phyloP scores from a whole-genome alignment of 805 yeast genomes.

The Sugiyamaella americana region DNA sequence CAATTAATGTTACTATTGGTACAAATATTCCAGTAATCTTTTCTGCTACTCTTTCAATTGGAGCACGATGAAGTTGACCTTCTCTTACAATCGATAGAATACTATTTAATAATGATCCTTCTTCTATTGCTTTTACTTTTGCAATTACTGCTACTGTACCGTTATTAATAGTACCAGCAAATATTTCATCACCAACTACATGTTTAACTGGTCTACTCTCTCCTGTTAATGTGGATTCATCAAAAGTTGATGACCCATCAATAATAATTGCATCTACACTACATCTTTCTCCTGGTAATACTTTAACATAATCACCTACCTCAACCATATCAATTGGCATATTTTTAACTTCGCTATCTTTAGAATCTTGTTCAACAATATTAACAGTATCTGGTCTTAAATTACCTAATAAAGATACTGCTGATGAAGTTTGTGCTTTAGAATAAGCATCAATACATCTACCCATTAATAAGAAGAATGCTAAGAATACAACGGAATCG shows the following conservation, averaged over 20 bases:
- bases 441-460: slow-evolving; percentile 61
- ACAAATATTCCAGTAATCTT: slow-evolving; percentile 64
- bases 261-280: slow-evolving; percentile 79
- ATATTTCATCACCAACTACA: slow-evolving; percentile 56
- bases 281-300: slow-evolving; percentile 35
- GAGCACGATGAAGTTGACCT: slow-evolving; percentile 68
- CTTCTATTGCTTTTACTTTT: slow-evolving; percentile 51
- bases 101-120: slow-evolving; percentile 62
- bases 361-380: slow-evolving; percentile 30
- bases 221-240: slow-evolving; percentile 46
- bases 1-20: slow-evolving; percentile 56
- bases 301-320: slow-evolving; percentile 72
- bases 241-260: slow-evolving; percentile 55
- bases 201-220: slow-evolving; percentile 43
- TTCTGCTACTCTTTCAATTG: slow-evolving; percentile 68
- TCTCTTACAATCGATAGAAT: slow-evolving; percentile 64
- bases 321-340: slow-evolving; percentile 46
- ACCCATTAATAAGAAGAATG: slow-evolving; percentile 67
- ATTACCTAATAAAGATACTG: slow-evolving; percentile 48
- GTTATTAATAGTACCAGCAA: slow-evolving; percentile 64
- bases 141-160: slow-evolving; percentile 53
- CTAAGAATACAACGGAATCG: slow-evolving; percentile 71
- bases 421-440: slow-evolving; percentile 60
- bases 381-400: slow-evolving; percentile 48
- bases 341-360: neutral